These are phyloP conservation scores for Plasmodium ovale DNA, from an alignment of 169 alveolate species.

Conservation along the genomic window DNA sequence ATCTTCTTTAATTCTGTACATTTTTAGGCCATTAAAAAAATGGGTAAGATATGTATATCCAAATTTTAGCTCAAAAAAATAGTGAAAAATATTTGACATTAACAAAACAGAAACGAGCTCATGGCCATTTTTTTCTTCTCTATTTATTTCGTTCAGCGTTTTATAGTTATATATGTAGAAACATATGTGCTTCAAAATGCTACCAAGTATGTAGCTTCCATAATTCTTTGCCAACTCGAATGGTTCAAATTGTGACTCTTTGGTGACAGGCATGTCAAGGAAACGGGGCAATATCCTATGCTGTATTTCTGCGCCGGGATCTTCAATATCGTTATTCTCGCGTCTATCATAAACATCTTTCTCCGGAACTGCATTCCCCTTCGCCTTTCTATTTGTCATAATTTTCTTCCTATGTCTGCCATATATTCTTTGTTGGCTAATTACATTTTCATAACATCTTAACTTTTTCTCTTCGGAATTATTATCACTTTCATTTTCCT, in stretches of 20 bases:
- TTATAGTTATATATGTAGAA: conserved; percentile 55
- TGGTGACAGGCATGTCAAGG: too few species aligned
- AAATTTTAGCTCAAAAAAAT: conserved; percentile 59
- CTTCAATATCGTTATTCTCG: background rate
- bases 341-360: background rate
- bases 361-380: background rate
- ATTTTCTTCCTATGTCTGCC: conserved; percentile 32
- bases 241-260: conserved; percentile 8
- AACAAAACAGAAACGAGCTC: conserved; percentile 53
- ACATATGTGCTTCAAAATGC: conserved; percentile 49
- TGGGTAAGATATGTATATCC: conserved; percentile 60
- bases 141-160: conserved; percentile 48
- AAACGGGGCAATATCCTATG: too few species aligned
- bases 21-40: conserved; percentile 64
- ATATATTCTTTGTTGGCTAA: background rate
- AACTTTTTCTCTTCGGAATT: background rate
- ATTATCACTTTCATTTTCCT: background rate
- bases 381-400: background rate
- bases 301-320: background rate
- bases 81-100: conserved; percentile 52
- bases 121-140: conserved; percentile 42
- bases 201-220: conserved; percentile 39
- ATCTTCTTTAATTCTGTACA: conserved; percentile 42
- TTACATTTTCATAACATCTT: background rate
- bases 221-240: conserved; percentile 52